Base-by-base conservation (phyloP, 139 green algal species). In the Zygnema circumcarinatum region DNA sequence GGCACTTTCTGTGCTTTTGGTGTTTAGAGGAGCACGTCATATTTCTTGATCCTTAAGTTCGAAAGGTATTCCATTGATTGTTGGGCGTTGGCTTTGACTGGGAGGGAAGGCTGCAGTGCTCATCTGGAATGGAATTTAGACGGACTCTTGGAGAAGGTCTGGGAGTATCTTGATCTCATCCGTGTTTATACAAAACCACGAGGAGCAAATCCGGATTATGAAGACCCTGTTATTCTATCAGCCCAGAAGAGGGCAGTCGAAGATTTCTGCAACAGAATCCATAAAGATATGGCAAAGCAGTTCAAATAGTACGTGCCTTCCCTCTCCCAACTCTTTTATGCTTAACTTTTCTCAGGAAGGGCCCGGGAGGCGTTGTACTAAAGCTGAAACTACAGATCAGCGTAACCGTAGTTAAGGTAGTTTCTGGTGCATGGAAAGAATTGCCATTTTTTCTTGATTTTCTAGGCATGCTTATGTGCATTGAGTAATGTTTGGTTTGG, bases 141-240 rank as follows among this genome's bases (percentile, higher is more conserved):
- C 68, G 90, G 96, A 0, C 92, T 99, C 79, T 92, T 99, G 39
- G 96, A 98, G 87, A 98, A 97, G 95, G 91, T 94, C 38, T 99
- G 97, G 95, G 95, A 98, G 54, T 98, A 99, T 90, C 93, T 99
- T 54, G 93, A 98, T 88, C 94, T 99, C 36, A 79, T 96, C 35
- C 80, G 92, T 22, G 67, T 94, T 36, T 89, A 93, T 84, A 94
- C 92, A 74, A 94, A 93, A 83, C 92, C 92, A 1, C 90, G 95
- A 90, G 95, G 96, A 74, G 95, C 96, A 89, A 94, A 98, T 76
- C 97, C 97, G 0, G 97, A 99, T 92, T 99, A 97, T 90, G 95
- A 96, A 67, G 97, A 99, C 72, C 97, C 97, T 0, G 88, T 93
- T 36, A 87, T 92, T n/a, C 52, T 93, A 67, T 40, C 69, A 38